Percentiles rank a stretch among this genome's conserved stretches.
These are phyloP conservation scores for Solanum etuberosum DNA, from an alignment of 257 asterid species.

Conservation along the genomic window DNA sequence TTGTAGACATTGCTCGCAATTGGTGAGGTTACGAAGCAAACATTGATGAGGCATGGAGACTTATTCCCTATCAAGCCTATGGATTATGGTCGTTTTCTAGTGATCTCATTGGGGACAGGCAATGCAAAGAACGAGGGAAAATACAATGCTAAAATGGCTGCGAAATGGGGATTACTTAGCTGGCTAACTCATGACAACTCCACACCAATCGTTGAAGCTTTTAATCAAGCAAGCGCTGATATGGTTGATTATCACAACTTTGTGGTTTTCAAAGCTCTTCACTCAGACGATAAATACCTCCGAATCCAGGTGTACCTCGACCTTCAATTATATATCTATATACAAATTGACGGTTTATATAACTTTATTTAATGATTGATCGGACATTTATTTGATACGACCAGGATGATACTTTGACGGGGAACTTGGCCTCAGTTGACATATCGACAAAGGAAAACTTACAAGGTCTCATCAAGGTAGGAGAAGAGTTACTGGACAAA, in stretches of 20 bases:
- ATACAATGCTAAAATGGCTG: slow-evolving; percentile 27
- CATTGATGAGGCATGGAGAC: slow-evolving; percentile 16
- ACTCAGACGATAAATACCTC: slow-evolving; percentile 36
- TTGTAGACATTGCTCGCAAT: slow-evolving; percentile 45
- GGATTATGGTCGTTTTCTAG: slow-evolving; percentile 36
- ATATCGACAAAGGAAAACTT: slow-evolving; percentile 37
- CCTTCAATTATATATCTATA: not conserved
- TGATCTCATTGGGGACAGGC: slow-evolving; percentile 57
- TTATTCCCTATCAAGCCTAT: slow-evolving; percentile 25
- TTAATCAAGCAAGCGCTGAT: slow-evolving; percentile 35
- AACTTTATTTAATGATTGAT: not conserved
- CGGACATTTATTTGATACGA: not conserved
- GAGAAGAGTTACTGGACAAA: slow-evolving; percentile 34
- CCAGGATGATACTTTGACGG: slow-evolving; percentile 38
- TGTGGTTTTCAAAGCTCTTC: slow-evolving; percentile 43
- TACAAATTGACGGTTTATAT: not conserved
- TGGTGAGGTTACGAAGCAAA: slow-evolving; percentile 33
- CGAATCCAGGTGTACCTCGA: slow-evolving; percentile 41
- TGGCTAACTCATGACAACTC: slow-evolving; percentile 29
- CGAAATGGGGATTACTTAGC: slow-evolving; percentile 46
- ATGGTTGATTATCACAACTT: slow-evolving; percentile 46
- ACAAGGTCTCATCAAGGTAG: slow-evolving; percentile 31
- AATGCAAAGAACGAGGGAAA: slow-evolving; percentile 19
- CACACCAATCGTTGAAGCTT: slow-evolving; percentile 28
- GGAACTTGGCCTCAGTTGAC: slow-evolving; percentile 22